Percentiles rank a stretch among this genome's conserved stretches.
Conservation (phyloP, 306 rosid species). For the Begonia masoniana region DNA sequence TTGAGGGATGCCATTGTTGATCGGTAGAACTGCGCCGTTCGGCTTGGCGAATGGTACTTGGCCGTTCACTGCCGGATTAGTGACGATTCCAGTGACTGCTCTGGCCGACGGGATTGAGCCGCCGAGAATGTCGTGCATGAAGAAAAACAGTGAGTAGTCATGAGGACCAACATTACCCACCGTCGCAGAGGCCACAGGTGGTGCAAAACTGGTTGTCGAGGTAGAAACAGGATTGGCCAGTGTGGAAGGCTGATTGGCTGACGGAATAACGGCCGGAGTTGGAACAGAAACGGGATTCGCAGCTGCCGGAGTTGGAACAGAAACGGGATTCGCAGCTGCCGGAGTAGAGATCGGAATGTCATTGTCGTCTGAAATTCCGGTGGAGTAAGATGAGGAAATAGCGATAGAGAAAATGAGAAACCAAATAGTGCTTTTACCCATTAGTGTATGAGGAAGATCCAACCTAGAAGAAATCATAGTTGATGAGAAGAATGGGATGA, state of each 20-base stretch:
- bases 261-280: conserved; percentile 9
- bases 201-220: neutral
- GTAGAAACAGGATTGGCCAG: no score
- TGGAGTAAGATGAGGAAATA: conserved; percentile 9
- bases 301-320: conserved; percentile 7
- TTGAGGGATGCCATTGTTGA: conserved; percentile 44
- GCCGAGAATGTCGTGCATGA: conserved; percentile 65
- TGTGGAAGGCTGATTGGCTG: no score
- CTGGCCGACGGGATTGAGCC: conserved; percentile 64
- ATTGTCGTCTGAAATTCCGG: conserved; percentile 25
- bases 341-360: neutral
- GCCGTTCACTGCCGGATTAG: conserved; percentile 60
- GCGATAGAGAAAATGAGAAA: conserved; percentile 18
- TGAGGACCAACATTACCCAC: conserved; percentile 3
- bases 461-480: neutral
- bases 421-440: conserved; percentile 8
- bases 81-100: conserved; percentile 55
- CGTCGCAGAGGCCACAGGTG: conserved; percentile 3
- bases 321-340: conserved; percentile 8
- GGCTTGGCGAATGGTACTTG: conserved; percentile 78
- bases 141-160: conserved; percentile 32
- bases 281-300: conserved; percentile 15
- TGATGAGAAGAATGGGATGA: neutral
- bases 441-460: neutral
- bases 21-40: conserved; percentile 50